These are phyloP conservation scores for Chenopodium berlandieri DNA, from an alignment of 148 eudicot species.

Conservation along the genomic window DNA sequence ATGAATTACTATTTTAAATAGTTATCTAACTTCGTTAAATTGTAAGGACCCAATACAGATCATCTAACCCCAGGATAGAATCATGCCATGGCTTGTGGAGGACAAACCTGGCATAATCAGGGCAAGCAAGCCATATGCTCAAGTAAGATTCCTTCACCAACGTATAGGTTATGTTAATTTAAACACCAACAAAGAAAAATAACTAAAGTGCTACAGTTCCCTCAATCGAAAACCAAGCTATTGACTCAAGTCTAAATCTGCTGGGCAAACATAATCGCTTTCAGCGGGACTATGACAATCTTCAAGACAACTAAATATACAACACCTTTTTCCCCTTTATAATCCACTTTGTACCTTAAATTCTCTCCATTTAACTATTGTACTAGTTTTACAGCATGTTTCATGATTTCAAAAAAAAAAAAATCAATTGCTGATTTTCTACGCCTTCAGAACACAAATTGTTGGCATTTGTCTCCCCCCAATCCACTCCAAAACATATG, in stretches of 20 bases:
- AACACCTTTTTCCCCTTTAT: no score
- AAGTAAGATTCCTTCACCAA: background rate
- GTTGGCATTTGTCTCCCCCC: no score
- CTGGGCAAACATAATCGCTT: background rate
- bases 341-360: no score
- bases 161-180: no score
- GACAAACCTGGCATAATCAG: background rate
- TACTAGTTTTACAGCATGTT: no score
- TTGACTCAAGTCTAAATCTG: background rate
- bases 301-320: background rate
- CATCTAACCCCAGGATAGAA: background rate
- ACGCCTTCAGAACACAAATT: no score
- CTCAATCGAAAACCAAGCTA: background rate
- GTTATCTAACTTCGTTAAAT: background rate
- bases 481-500: no score
- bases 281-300: background rate
- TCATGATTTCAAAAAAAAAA: no score
- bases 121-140: slow-evolving; percentile 4
- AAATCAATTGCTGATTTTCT: no score
- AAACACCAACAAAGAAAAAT: background rate
- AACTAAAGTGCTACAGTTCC: background rate
- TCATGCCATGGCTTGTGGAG: background rate
- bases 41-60: background rate
- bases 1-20: background rate
- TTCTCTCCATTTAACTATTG: no score